phyloP scores from a whole-genome alignment of 1,139 yeast genomes.

The Nakaseomyces glabratus region DNA sequence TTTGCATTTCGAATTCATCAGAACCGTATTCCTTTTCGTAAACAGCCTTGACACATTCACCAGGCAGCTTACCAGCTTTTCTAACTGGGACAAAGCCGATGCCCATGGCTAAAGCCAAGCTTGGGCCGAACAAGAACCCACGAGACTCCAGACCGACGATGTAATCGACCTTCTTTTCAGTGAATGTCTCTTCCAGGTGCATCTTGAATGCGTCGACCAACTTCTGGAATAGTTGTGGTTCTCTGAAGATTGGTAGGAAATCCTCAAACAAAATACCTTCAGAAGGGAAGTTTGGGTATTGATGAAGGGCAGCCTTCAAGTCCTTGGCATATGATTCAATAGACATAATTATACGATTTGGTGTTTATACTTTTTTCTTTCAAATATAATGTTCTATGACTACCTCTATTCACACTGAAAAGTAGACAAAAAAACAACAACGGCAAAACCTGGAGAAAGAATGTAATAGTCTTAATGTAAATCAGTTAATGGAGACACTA shows the following conservation, averaged over 20 bases:
- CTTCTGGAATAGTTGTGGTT: constrained; percentile 71
- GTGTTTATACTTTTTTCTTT: too few relatives aligned
- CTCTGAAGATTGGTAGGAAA: constrained; percentile 84
- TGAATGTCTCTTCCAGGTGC: constrained; percentile 51
- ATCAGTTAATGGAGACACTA: too few relatives aligned
- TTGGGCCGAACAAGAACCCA: constrained; percentile 93
- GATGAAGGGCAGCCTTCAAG: constrained; percentile 57
- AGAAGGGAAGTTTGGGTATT: constrained; percentile 86
- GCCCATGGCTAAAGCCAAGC: constrained; percentile 79
- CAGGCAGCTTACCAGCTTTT: constrained; percentile 93
- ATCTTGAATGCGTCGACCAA: constrained; percentile 72
- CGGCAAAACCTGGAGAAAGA: too few relatives aligned
- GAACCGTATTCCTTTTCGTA: constrained; percentile 88
- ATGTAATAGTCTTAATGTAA: too few relatives aligned
- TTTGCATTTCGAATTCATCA: constrained; percentile 84
- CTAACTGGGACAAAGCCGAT: constrained; percentile 93
- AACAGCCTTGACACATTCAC: constrained; percentile 61
- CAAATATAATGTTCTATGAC: too few relatives aligned
- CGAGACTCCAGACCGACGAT: constrained; percentile 93
- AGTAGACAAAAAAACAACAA: too few relatives aligned
- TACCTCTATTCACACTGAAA: too few relatives aligned
- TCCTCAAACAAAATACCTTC: constrained; percentile 95
- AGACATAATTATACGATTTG: constrained; percentile 19
- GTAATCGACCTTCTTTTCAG: constrained; percentile 61
- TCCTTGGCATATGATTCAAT: constrained; percentile 44